Evolutionary conservation across 1,284 basidiomycete species (phyloP).

Genomic region (Coniferiporia sulphurascens): DNA sequence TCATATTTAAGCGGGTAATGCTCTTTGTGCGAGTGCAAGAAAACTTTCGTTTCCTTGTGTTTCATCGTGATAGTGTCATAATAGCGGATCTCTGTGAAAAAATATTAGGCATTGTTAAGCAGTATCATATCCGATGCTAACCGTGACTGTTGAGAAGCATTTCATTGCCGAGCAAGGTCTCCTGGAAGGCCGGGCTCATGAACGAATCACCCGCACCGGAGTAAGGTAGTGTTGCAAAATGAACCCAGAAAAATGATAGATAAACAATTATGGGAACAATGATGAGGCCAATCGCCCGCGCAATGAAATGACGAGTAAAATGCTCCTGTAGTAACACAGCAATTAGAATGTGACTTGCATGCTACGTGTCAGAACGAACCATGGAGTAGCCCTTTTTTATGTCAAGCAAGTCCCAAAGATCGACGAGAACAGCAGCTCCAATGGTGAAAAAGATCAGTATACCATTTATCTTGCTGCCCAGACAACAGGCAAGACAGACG

Average conservation of each 20-base stretch:
- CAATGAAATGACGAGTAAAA: conserved; percentile 86
- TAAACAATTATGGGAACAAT: conserved; percentile 86
- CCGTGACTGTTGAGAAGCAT: conserved; percentile 88
- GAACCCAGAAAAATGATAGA: conserved; percentile 94
- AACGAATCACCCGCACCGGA: conserved; percentile 94
- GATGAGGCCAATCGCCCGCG: conserved; percentile 86
- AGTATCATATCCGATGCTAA: conserved; percentile 29
- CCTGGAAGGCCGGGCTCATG: conserved; percentile 98
- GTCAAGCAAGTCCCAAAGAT: conserved; percentile 95
- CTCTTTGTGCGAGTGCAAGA: conserved; percentile 89
- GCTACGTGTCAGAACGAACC: conserved; percentile 43
- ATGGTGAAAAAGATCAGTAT: conserved; percentile 88
- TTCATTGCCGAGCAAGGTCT: conserved; percentile 91
- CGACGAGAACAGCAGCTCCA: conserved; percentile 87
- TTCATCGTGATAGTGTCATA: conserved; percentile 84
- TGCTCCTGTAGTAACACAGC: conserved; percentile 56
- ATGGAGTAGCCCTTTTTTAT: conserved; percentile 78
- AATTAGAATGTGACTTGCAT: neutral
- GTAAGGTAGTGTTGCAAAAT: conserved; percentile 87
- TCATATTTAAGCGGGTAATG: conserved; percentile 92
- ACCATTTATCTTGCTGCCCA: conserved; percentile 98
- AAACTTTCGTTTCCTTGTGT: conserved; percentile 92
- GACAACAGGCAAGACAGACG: conserved; percentile 89
- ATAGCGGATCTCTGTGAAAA: conserved; percentile 79
- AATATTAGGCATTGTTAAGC: conserved; percentile 10